Evolutionary conservation across 306 rosid genomes (phyloP), one percentile per base, ranked within the genome.

Genomic region (Cajanus cajan): DNA sequence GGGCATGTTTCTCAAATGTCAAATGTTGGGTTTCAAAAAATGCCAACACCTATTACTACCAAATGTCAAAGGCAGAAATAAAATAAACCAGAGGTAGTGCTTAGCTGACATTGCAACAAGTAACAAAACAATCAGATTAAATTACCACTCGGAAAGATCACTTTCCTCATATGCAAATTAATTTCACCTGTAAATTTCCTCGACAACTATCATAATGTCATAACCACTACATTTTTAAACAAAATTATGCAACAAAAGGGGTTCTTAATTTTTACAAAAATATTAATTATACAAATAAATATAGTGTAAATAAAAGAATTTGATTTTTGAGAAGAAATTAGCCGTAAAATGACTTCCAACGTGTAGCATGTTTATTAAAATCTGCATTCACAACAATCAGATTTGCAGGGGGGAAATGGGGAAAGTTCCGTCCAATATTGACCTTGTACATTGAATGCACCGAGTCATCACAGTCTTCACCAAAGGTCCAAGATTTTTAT

Each of bases 401-500:
- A 57, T 75, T 21, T 47, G 44, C 7, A 43, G 22, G 9, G n/a
- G 4, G 41, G 33, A 14, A 22, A n/a, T 25, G 4, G 2, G 34
- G 61, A 52, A 82, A 24, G 54, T 5, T 39, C 15, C 8, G 52
- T 54, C 59, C 28, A 14, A 22, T 50, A 73, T 80, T 85, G 74
- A 91, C 99, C 99, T 91, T 81, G 99, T 96, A 82, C 99, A 96
- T 69, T 96, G 97, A 89, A 96, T 96, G 71, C 99, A 96, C 47
- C 97, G 87, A 37, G 99, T 96, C 99, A 96, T 96, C 65, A 96
- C 99, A 84, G 99, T 96, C 89, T 96, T 96, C 84, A 93, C 99
- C 80, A 96, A 81, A 78, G 98, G 99, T 59, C 99, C 98, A 73
- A 96, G 99, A 84, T 96, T 96, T 88, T 96, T 93, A 76, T 96